These are phyloP conservation scores for Fusarium lyarnte DNA, from an alignment of 2,329 filamentous ascomycete genomes.

Conservation along the genomic window DNA sequence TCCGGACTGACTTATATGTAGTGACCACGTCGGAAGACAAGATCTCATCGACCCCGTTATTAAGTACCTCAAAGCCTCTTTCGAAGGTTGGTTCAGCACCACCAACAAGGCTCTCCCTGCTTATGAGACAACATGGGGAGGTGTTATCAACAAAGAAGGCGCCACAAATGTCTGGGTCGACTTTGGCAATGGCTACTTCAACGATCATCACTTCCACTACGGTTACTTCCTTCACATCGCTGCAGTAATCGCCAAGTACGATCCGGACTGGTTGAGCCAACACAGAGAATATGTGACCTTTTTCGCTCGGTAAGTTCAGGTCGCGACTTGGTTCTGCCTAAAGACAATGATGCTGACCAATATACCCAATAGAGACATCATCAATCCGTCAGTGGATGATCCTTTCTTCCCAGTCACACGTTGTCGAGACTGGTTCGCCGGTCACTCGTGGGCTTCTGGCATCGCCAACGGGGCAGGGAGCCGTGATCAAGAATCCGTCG, in stretches of 20 bases:
- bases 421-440: not conserved
- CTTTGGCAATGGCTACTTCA: not conserved
- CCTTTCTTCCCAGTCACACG: not conserved
- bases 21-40: not conserved
- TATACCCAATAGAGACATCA: not conserved
- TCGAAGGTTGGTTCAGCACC: not conserved
- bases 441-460: not conserved
- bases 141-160: not conserved
- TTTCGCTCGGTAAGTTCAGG: not conserved
- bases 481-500: not conserved
- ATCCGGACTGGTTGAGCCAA: not conserved
- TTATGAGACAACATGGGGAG: not conserved
- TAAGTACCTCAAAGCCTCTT: not conserved
- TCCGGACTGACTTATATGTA: not conserved
- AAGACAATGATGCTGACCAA: not conserved
- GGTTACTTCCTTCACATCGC: not conserved
- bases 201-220: not conserved
- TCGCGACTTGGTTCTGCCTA: not conserved
- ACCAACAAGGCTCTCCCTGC: not conserved
- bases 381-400: not conserved
- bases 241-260: not conserved
- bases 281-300: not conserved
- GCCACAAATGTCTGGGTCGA: not conserved
- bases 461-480: not conserved
- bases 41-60: not conserved